Percentiles rank a stretch among this genome's conserved stretches.
These are phyloP conservation scores for Candida vartiovaarae DNA, from an alignment of 805 yeast species.

Conservation along the genomic window DNA sequence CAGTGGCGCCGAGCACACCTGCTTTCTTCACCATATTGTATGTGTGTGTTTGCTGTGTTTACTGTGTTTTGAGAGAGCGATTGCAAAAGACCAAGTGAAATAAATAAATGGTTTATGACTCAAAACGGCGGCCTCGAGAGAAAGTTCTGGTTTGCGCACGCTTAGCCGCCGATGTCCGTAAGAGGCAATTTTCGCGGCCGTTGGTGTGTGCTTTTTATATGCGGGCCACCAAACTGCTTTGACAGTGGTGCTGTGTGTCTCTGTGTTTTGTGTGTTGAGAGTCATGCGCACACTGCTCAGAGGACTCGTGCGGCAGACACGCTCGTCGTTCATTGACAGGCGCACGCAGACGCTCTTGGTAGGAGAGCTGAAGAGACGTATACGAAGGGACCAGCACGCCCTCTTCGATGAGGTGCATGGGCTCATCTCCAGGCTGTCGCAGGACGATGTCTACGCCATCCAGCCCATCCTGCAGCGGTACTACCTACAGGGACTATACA, in stretches of 20 bases:
- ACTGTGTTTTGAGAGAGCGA: not conserved
- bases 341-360: constrained; percentile 8
- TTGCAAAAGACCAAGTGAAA: too few species aligned
- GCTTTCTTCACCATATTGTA: constrained; percentile 34
- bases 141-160: too few species aligned
- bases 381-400: constrained; percentile 8
- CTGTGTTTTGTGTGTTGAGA: too few species aligned
- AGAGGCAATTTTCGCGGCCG: too few species aligned
- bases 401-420: constrained; percentile 4
- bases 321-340: constrained; percentile 7
- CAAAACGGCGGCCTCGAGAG: too few species aligned
- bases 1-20: constrained; percentile 98
- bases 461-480: constrained; percentile 13
- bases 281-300: too few species aligned
- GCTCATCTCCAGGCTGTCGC: constrained; percentile 1
- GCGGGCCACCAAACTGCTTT: too few species aligned
- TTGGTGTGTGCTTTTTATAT: too few species aligned
- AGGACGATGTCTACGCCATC: constrained; percentile 4
- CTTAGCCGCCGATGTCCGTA: too few species aligned
- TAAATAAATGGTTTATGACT: too few species aligned
- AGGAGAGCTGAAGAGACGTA: constrained; percentile 5
- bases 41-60: not conserved
- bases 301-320: constrained; percentile 1
- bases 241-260: too few species aligned
- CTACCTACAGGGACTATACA: constrained; percentile 14